Conservation (phyloP, 345 rosid genomes). For the Hibiscus trionum region DNA sequence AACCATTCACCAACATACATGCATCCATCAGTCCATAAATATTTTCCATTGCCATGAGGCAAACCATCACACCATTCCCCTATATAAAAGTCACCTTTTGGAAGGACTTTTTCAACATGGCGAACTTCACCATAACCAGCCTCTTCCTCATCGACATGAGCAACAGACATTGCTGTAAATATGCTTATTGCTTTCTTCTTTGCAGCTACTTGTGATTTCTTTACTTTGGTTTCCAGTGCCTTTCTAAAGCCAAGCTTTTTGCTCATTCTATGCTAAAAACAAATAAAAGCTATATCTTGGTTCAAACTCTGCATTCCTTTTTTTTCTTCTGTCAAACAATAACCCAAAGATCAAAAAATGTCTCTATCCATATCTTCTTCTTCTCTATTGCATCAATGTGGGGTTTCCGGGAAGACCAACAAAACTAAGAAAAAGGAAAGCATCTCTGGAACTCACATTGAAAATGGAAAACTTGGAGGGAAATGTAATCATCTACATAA, state of each 20-base stretch:
- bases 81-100: conserved; percentile 81
- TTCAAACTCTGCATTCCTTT: conserved; percentile 18
- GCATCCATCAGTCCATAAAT: conserved; percentile 89
- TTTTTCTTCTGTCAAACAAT: conserved; percentile 18
- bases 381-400: background rate
- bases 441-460: conserved; percentile 7
- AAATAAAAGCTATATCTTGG: background rate
- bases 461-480: conserved; percentile 3
- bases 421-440: conserved; percentile 1
- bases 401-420: conserved; percentile 18
- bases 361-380: background rate
- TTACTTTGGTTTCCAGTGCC: conserved; percentile 29
- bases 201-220: conserved; percentile 20
- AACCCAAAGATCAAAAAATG: conserved; percentile 8
- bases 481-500: background rate
- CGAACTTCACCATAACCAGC: conserved; percentile 29
- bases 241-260: conserved; percentile 30
- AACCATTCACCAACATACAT: conserved; percentile 91
- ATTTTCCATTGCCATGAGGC: conserved; percentile 85
- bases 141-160: conserved; percentile 77
- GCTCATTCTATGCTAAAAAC: conserved; percentile 28
- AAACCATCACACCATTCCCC: conserved; percentile 69
- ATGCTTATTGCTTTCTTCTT: conserved; percentile 34
- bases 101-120: conserved; percentile 48
- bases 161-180: conserved; percentile 70